Evolutionary conservation across 1,284 basidiomycete genomes (phyloP), one percentile per base, ranked within the genome.

Genomic region (Entoloma clypeatum): DNA sequence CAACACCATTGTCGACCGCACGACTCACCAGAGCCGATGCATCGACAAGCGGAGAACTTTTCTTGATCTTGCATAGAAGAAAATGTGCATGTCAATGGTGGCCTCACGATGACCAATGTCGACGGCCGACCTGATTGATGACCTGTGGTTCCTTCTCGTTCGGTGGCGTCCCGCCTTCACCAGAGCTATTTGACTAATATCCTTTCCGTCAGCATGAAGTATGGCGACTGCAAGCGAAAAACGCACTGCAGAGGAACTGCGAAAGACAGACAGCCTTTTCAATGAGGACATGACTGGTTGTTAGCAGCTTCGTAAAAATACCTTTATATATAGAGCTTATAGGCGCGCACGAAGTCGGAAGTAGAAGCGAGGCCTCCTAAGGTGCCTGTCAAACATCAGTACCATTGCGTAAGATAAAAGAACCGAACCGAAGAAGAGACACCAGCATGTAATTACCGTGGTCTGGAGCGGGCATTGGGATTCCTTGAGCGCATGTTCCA

Each of bases 41-140:
- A 42, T 73, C 68, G 18, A 65, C 58, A 9, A 69, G 45, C 1
- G 62, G 52, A 11, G 61, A 32, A 13, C 71, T 72, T 51, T 67
- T 72, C 55, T 69, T 72, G 36, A 77, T 53, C 75, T 79, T 48
- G 7, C n/a, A n/a, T n/a, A n/a, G n/a, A n/a, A n/a, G n/a, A n/a
- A n/a, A n/a, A n/a, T n/a, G n/a, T n/a, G n/a, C n/a, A n/a, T n/a
- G n/a, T n/a, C n/a, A 21, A 11, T 18, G 31, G 19, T 7, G 25
- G 10, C 18, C 21, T 23, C 13, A 31, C n/a, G 36, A 22, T n/a
- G 17, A 2, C n/a, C n/a, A n/a, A n/a, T n/a, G n/a, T n/a, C n/a
- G 19, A 4, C 21, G 17, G 29, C 56, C 22, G 23, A 75, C 75
- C 60, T 71, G 64, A 9, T 72, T 62, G 39, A 77, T 53, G 25